phyloP scores from a whole-genome alignment of 805 yeast genomes.

The Candida ovalis region DNA sequence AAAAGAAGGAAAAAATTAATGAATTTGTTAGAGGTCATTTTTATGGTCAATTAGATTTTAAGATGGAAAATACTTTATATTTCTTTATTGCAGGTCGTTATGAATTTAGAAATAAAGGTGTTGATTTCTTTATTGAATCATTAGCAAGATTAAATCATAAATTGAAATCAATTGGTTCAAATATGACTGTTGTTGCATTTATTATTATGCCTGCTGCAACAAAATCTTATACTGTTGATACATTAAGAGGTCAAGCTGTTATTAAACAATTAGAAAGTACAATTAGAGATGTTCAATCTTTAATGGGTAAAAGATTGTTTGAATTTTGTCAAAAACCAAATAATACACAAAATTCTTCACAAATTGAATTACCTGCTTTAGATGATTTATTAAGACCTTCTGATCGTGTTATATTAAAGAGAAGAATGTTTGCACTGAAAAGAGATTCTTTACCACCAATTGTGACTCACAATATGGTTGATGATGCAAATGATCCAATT shows the following conservation, averaged over 20 bases:
- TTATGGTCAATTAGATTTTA: conserved; percentile 94
- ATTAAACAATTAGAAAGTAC: conserved; percentile 86
- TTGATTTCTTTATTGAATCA: conserved; percentile 89
- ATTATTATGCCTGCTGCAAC: conserved; percentile 98
- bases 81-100: conserved; percentile 97
- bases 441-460: conserved; percentile 89
- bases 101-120: conserved; percentile 95
- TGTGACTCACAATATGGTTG: conserved; percentile 95
- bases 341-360: conserved; percentile 41
- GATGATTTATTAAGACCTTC: conserved; percentile 82
- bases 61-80: conserved; percentile 87
- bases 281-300: conserved; percentile 79
- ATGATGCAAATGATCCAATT: conserved; percentile 87
- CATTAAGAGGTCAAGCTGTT: conserved; percentile 94
- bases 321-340: conserved; percentile 67
- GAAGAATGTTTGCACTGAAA: conserved; percentile 90
- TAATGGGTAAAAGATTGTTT: conserved; percentile 81
- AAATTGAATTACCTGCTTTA: conserved; percentile 56
- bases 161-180: conserved; percentile 75
- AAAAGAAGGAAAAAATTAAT: conserved; percentile 84
- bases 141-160: conserved; percentile 88
- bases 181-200: conserved; percentile 92
- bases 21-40: conserved; percentile 96
- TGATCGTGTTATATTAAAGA: conserved; percentile 82
- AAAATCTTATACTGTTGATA: conserved; percentile 91